Conservation (phyloP, 2,329 filamentous ascomycete species). For the Aulographum hederae region DNA sequence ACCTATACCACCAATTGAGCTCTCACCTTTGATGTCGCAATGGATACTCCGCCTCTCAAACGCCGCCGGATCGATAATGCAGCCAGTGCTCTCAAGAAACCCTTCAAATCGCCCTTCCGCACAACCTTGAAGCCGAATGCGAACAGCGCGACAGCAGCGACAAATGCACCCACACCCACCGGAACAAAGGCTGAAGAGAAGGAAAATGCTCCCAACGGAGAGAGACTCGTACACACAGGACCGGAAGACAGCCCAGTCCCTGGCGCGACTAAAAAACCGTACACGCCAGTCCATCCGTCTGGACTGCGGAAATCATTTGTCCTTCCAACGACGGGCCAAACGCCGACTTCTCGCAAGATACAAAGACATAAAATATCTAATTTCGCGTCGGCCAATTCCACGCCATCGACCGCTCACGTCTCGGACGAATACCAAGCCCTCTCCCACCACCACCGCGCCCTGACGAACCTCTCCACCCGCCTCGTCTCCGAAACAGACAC, state of each 20-base stretch:
- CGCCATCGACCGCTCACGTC: not conserved
- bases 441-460: not conserved
- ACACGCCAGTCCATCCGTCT: not conserved
- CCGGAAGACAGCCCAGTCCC: too few relatives aligned
- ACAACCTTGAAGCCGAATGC: not conserved
- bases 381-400: not conserved
- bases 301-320: too few relatives aligned
- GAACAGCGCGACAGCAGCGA: too few relatives aligned
- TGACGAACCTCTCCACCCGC: not conserved
- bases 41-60: too few relatives aligned
- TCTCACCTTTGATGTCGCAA: too few relatives aligned
- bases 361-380: too few relatives aligned
- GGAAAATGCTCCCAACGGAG: not conserved
- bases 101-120: not conserved
- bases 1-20: too few relatives aligned
- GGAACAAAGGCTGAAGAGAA: not conserved
- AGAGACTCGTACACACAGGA: too few relatives aligned
- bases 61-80: not conserved
- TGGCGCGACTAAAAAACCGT: not conserved
- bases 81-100: not conserved
- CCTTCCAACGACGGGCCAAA: too few relatives aligned
- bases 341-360: not conserved
- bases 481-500: slow-evolving; percentile 6
- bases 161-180: not conserved
- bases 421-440: too few relatives aligned